phyloP scores from a whole-genome alignment of 2,329 filamentous ascomycete species.

The Exophiala sp. region DNA sequence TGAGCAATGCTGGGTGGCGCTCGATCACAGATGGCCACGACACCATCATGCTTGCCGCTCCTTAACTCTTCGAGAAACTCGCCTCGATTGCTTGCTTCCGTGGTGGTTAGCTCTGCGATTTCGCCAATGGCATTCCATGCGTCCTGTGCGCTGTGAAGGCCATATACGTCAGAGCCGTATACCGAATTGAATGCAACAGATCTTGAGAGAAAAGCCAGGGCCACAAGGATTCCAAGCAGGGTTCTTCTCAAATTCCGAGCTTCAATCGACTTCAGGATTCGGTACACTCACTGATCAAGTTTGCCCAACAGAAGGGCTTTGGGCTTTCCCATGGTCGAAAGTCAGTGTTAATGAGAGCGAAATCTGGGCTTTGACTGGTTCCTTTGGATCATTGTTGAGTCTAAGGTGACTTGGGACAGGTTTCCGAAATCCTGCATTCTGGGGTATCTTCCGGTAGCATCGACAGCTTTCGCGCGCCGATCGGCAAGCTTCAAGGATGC shows the following conservation, averaged over 20 bases:
- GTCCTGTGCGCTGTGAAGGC: conserved; percentile 50
- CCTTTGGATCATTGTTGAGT: not conserved
- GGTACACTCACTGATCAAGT: conserved; percentile 57
- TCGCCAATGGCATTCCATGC: conserved; percentile 59
- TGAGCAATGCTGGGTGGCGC: conserved; percentile 54
- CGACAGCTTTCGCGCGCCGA: not conserved
- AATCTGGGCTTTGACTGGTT: not conserved
- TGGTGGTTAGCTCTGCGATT: conserved; percentile 61
- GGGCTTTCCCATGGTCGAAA: conserved; percentile 38
- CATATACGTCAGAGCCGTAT: not conserved
- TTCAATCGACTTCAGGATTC: not conserved
- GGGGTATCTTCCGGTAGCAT: not conserved
- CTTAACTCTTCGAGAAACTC: conserved; percentile 55
- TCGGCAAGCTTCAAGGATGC: not conserved
- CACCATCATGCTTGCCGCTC: conserved; percentile 51
- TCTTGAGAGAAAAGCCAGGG: conserved; percentile 1
- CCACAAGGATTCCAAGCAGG: no score
- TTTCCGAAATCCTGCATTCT: not conserved
- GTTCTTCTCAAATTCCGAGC: conserved; percentile 2
- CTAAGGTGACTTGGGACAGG: not conserved
- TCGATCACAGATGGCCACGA: conserved; percentile 57
- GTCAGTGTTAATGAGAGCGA: not conserved
- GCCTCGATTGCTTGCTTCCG: conserved; percentile 55
- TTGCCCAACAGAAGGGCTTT: conserved; percentile 61
- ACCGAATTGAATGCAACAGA: not conserved